Percentiles rank a stretch among this genome's conserved stretches.
These are phyloP conservation scores for Ceratobasidium sp. DNA, from an alignment of 1,284 basidiomycete species.

Conservation along the genomic window DNA sequence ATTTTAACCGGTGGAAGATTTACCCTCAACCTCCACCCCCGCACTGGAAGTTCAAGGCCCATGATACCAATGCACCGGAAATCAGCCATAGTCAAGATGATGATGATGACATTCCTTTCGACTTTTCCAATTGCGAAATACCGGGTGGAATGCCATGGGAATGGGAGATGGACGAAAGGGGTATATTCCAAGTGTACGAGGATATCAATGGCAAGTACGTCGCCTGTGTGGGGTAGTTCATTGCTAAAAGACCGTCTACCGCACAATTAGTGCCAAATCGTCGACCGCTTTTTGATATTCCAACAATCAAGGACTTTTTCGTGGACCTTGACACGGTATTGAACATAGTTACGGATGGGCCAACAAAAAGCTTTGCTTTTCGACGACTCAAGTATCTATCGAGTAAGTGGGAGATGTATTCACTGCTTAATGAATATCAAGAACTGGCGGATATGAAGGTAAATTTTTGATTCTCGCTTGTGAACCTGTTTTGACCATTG, in stretches of 20 bases:
- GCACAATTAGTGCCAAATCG: conserved; percentile 9
- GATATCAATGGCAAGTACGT: background rate
- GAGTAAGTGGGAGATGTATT: conserved; percentile 97
- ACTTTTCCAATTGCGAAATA: conserved; percentile 70
- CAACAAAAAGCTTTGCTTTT: conserved; percentile 95
- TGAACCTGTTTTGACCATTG: conserved; percentile 7
- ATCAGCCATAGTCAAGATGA: conserved; percentile 43
- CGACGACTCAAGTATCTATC: conserved; percentile 88
- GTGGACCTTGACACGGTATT: conserved; percentile 92
- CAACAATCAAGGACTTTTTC: conserved; percentile 92
- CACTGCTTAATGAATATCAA: conserved; percentile 89
- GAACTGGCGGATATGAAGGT: conserved; percentile 97
- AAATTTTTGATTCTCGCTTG: conserved; percentile 44
- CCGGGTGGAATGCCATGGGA: conserved; percentile 66
- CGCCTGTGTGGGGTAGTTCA: background rate
- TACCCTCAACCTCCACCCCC: conserved; percentile 90
- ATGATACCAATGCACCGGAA: conserved; percentile 59
- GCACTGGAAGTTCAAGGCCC: conserved; percentile 82
- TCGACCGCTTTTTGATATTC: conserved; percentile 76
- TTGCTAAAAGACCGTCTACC: background rate
- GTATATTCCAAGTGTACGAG: conserved; percentile 83
- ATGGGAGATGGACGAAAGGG: conserved; percentile 80
- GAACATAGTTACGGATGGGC: conserved; percentile 86
- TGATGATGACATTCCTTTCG: conserved; percentile 62
- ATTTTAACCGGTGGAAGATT: conserved; percentile 73